Conservation (phyloP, 768 basidiomycete species). For the Leccinum variicolor region DNA sequence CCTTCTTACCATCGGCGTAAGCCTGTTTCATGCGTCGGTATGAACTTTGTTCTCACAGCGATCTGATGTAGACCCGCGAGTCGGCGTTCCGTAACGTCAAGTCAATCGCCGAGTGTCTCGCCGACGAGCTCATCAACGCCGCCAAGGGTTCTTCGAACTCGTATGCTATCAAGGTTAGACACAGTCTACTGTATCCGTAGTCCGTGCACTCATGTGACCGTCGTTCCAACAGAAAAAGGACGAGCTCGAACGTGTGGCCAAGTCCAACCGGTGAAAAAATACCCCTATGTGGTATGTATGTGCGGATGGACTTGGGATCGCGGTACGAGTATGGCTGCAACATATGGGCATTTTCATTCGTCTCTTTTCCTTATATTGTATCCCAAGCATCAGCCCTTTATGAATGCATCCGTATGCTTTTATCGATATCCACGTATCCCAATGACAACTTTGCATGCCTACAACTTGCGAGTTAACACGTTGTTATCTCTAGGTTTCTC, state of each 20-base stretch:
- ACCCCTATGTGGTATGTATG: background rate
- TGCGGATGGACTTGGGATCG: conserved; percentile 8
- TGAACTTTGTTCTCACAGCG: conserved; percentile 1
- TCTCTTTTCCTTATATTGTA: conserved; percentile 9
- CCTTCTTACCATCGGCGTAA: conserved; percentile 92
- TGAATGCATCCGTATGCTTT: conserved; percentile 26
- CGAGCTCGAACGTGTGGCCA: conserved; percentile 99
- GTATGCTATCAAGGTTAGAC: conserved; percentile 92
- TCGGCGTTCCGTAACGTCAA: conserved; percentile 99
- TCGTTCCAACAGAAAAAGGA: conserved; percentile 79
- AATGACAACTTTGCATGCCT: conserved; percentile 10
- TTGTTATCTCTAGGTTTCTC: conserved; percentile 2
- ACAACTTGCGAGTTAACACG: background rate
- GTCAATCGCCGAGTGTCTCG: conserved; percentile 97
- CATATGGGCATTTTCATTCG: conserved; percentile 17
- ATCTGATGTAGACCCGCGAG: conserved; percentile 78
- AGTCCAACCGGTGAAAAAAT: conserved; percentile 94
- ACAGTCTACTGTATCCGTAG: background rate
- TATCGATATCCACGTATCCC: conserved; percentile 15
- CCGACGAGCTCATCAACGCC: conserved; percentile 99
- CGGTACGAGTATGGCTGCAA: conserved; percentile 23
- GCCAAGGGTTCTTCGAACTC: conserved; percentile 99
- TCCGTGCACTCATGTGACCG: background rate
- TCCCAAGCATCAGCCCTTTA: conserved; percentile 11
- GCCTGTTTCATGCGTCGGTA: conserved; percentile 35